These are phyloP conservation scores for Acanthamoeba culbertsoni DNA, from an alignment of 208 protist genomes.

Conservation along the genomic window DNA sequence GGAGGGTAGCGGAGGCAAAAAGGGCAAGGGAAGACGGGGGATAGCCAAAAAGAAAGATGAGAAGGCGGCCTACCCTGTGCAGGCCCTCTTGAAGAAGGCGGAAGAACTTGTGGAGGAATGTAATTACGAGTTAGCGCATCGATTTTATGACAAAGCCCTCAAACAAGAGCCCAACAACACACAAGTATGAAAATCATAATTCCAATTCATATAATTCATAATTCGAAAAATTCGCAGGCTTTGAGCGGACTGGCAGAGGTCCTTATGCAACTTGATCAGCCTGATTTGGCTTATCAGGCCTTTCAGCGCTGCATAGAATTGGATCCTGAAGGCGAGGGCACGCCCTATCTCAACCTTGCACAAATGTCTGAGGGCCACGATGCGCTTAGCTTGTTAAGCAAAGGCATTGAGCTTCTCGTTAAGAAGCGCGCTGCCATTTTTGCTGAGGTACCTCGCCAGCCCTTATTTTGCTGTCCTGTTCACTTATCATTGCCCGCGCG, in stretches of 20 bases:
- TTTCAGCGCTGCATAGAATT: neutral
- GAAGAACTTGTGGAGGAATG: slow-evolving; percentile 18
- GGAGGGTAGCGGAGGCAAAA: neutral
- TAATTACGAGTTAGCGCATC: neutral
- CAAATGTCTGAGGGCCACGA: slow-evolving; percentile 15
- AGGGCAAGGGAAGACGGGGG: neutral
- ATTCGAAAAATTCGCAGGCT: neutral
- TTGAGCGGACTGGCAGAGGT: neutral
- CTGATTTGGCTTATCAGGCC: neutral
- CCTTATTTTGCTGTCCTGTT: neutral
- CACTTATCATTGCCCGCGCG: neutral
- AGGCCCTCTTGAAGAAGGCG: slow-evolving; percentile 26
- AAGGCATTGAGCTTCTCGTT: slow-evolving; percentile 26
- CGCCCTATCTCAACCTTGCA: neutral
- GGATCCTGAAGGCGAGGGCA: neutral
- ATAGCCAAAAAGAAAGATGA: neutral
- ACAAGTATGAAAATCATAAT: neutral
- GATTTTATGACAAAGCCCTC: slow-evolving; percentile 29
- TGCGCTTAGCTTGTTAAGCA: neutral
- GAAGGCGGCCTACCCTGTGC: neutral
- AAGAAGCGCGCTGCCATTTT: neutral
- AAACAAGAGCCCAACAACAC: neutral
- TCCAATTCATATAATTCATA: neutral
- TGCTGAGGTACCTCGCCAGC: neutral
- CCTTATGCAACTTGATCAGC: neutral